A percentile compares a stretch with the other conserved stretches of the same genome.
phyloP scores from a whole-genome alignment of 73 alveolate genomes.

The Tetrahymena borealis region DNA sequence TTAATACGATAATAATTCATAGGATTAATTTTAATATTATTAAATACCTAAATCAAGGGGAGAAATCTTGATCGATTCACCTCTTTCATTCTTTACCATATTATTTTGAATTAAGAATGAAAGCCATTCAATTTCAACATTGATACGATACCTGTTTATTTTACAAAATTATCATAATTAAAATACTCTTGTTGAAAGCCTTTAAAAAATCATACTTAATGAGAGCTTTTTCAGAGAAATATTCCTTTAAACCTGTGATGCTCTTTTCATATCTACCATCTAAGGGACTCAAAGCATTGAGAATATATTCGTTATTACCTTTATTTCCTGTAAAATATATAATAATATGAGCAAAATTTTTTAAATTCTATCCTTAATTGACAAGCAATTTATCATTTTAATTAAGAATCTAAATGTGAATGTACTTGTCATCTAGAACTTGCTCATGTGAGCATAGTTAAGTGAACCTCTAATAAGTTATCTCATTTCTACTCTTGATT shows the following conservation, averaged over 20 bases:
- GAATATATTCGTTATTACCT: slow-evolving; percentile 19
- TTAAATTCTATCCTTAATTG: no score
- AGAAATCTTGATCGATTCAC: slow-evolving; percentile 25
- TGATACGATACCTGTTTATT: slow-evolving; percentile 45
- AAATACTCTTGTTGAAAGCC: background rate
- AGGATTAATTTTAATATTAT: background rate
- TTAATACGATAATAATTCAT: background rate
- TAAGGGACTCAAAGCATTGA: slow-evolving; percentile 73
- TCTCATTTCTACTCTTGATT: background rate
- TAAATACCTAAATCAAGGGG: slow-evolving; percentile 13
- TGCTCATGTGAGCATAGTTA: background rate
- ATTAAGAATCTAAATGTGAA: background rate
- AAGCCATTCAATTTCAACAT: slow-evolving; percentile 84
- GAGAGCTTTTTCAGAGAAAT: slow-evolving; percentile 80
- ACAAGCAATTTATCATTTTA: no score
- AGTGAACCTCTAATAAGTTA: background rate
- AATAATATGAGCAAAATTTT: background rate
- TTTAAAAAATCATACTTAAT: slow-evolving; percentile 44
- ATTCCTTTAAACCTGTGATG: slow-evolving; percentile 46
- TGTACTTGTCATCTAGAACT: background rate
- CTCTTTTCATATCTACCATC: slow-evolving; percentile 81
- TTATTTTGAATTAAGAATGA: slow-evolving; percentile 41
- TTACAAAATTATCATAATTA: background rate
- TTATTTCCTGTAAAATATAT: background rate
- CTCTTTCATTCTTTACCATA: slow-evolving; percentile 31